phyloP scores from a whole-genome alignment of 371 early-diverging fungal species.

The Dinochytrium kinnereticum region DNA sequence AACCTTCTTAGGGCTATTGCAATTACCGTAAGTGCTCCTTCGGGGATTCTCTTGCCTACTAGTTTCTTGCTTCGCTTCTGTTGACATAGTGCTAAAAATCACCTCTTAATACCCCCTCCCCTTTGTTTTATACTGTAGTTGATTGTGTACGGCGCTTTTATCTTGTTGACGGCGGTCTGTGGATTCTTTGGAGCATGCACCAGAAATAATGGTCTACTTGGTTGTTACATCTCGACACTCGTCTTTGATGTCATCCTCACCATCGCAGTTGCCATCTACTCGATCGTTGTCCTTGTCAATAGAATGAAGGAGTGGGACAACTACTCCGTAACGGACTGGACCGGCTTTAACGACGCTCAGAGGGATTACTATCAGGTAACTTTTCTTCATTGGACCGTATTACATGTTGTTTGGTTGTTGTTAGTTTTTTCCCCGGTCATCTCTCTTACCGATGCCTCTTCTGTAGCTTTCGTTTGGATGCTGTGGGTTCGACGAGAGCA shows the following conservation, averaged over 20 bases:
- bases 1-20: neutral
- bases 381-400: neutral
- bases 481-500: neutral
- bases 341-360: neutral
- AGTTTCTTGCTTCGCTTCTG: no score
- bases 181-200: constrained; percentile 11
- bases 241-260: neutral
- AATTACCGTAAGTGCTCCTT: no score
- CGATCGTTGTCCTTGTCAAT: neutral
- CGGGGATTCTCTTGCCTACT: no score
- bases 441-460: neutral
- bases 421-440: neutral
- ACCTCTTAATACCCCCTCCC: neutral
- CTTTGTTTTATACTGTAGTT: neutral
- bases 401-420: neutral
- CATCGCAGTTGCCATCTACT: neutral
- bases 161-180: neutral
- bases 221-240: constrained; percentile 3
- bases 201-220: neutral
- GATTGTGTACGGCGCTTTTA: neutral
- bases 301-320: constrained; percentile 1
- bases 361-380: constrained; percentile 10
- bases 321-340: neutral
- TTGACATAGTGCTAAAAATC: no score
- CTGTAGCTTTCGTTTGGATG: neutral